phyloP scores from a whole-genome alignment of 495 filamentous ascomycete genomes.

The Cudoniella acicularis region DNA sequence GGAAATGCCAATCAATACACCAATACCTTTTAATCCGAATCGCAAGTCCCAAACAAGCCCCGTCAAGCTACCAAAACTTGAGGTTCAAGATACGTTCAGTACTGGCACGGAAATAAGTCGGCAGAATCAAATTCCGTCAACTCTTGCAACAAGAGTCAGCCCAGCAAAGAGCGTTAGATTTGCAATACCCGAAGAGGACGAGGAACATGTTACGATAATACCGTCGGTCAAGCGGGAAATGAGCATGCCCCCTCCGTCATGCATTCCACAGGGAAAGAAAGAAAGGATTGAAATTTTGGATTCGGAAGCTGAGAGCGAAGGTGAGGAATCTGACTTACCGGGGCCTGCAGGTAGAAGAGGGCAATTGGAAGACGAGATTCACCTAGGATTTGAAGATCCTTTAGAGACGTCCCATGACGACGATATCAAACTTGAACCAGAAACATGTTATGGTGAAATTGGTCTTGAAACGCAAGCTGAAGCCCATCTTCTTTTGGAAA shows the following conservation, averaged over 20 bases:
- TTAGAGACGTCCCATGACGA: slow-evolving; percentile 9
- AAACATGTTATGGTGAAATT: slow-evolving; percentile 34
- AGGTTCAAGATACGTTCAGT: slow-evolving; percentile 19
- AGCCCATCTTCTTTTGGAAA: not conserved
- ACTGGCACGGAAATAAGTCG: slow-evolving; percentile 15
- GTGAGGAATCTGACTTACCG: not conserved
- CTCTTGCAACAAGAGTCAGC: slow-evolving; percentile 16
- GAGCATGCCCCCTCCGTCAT: not conserved
- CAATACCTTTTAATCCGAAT: slow-evolving; percentile 13
- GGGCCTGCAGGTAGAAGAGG: slow-evolving; percentile 7
- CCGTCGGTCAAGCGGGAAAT: not conserved
- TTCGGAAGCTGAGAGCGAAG: slow-evolving; percentile 26
- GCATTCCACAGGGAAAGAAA: not conserved
- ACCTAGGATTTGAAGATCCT: not conserved
- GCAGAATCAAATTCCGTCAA: slow-evolving; percentile 4
- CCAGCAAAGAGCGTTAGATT: slow-evolving; percentile 26
- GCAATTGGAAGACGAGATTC: slow-evolving; percentile 26
- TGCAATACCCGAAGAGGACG: slow-evolving; percentile 7
- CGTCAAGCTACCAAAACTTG: slow-evolving; percentile 12
- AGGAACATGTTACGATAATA: not conserved
- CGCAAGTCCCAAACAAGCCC: slow-evolving; percentile 1
- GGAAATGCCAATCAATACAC: slow-evolving; percentile 13
- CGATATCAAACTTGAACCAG: not conserved
- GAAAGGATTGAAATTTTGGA: slow-evolving; percentile 23
- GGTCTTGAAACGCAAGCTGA: slow-evolving; percentile 31